Percentiles rank a stretch among this genome's conserved stretches.
These are phyloP conservation scores for Podaxis mareebaensis DNA, from an alignment of 768 basidiomycete genomes.

Conservation along the genomic window DNA sequence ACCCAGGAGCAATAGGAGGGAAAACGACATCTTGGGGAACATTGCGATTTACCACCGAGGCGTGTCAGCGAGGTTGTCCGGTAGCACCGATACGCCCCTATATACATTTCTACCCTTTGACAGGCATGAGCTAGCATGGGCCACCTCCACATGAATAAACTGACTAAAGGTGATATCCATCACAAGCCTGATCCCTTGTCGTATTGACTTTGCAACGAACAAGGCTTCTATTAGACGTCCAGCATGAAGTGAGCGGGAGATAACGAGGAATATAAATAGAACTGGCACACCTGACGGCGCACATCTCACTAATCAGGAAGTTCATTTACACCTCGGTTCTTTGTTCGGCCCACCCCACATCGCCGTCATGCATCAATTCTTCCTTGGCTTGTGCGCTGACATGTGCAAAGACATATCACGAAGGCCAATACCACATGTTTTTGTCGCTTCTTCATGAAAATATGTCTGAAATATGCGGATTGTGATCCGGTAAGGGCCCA, in stretches of 20 bases:
- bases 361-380: neutral
- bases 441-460: neutral
- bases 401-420: neutral
- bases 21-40: neutral
- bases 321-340: neutral
- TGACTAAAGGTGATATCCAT: neutral
- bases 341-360: neutral
- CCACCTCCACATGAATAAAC: neutral
- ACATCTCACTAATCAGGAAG: neutral
- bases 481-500: neutral
- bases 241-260: neutral
- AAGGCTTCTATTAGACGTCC: neutral
- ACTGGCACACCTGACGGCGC: neutral
- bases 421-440: neutral
- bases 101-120: neutral
- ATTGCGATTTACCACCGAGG: neutral
- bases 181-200: neutral
- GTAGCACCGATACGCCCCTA: neutral
- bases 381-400: neutral
- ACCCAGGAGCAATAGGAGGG: slow-evolving; percentile 19
- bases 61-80: neutral
- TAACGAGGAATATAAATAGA: neutral
- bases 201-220: neutral
- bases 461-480: neutral
- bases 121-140: neutral